Conservation (phyloP, 1,139 yeast species). For the Magnusiomyces suaveolens region DNA sequence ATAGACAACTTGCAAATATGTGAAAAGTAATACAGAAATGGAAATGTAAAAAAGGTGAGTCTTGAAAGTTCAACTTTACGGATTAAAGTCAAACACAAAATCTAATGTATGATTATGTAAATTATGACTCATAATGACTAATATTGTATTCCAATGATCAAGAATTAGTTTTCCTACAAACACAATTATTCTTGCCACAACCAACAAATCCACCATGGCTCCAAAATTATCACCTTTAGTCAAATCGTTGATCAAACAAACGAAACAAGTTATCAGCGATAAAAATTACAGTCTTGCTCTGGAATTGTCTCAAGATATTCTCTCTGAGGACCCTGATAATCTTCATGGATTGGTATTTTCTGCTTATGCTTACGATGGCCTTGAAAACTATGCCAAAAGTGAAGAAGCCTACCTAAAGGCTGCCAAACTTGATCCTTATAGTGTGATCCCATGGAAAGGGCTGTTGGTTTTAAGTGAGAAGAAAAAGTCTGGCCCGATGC, state of each 20-base stretch:
- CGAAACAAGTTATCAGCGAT: not conserved
- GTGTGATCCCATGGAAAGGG: slow-evolving; percentile 76
- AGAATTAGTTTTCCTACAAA: too few species aligned
- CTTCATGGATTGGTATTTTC: slow-evolving; percentile 26
- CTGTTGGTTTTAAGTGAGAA: slow-evolving; percentile 46
- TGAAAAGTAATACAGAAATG: too few species aligned
- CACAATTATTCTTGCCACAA: not conserved
- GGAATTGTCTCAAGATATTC: not conserved
- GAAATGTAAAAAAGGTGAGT: too few species aligned
- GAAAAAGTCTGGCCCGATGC: slow-evolving; percentile 35
- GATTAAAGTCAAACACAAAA: too few species aligned
- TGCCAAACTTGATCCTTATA: slow-evolving; percentile 43
- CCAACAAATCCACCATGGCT: not conserved
- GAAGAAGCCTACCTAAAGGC: slow-evolving; percentile 47
- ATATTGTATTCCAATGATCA: too few species aligned
- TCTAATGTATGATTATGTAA: too few species aligned
- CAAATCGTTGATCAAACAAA: not conserved
- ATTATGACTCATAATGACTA: too few species aligned
- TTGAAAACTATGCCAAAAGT: slow-evolving; percentile 39
- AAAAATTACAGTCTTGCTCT: not conserved
- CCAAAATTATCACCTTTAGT: not conserved
- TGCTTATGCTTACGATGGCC: slow-evolving; percentile 49
- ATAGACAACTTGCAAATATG: too few species aligned
- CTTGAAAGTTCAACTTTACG: too few species aligned
- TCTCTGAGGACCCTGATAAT: not conserved